phyloP scores from a whole-genome alignment of 495 filamentous ascomycete species.

The Aspergillus asperescens region DNA sequence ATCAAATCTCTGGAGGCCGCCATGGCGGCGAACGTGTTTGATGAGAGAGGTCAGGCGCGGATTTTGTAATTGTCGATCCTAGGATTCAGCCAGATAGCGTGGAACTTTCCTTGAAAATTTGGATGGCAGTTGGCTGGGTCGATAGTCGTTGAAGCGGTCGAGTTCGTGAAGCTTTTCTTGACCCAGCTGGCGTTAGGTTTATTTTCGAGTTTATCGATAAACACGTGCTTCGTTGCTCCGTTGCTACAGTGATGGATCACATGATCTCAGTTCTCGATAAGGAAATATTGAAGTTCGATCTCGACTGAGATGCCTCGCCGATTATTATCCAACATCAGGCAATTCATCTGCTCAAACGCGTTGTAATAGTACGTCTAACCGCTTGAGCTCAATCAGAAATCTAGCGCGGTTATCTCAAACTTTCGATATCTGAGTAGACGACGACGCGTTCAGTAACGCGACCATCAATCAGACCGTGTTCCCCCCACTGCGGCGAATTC shows the following conservation, averaged over 20 bases:
- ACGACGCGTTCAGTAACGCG: too few species aligned
- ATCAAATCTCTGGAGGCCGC: constrained; percentile 57
- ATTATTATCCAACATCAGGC: neutral
- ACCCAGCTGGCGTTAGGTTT: neutral
- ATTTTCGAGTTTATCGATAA: constrained; percentile 39
- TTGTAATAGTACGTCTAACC: too few species aligned
- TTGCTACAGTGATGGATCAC: constrained; percentile 36
- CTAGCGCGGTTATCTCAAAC: too few species aligned
- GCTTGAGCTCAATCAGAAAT: too few species aligned
- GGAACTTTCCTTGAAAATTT: neutral
- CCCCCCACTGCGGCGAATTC: too few species aligned
- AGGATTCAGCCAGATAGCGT: neutral
- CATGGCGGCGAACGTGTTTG: constrained; percentile 36
- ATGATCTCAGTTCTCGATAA: constrained; percentile 10
- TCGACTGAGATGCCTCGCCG: neutral
- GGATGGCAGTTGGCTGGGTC: neutral
- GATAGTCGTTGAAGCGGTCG: constrained; percentile 11
- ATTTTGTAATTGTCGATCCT: neutral
- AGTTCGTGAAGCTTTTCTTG: constrained; percentile 5
- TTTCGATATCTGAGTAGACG: too few species aligned
- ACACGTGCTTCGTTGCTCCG: constrained; percentile 26
- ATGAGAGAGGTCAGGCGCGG: neutral
- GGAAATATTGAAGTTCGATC: neutral
- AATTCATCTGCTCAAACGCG: too few species aligned
- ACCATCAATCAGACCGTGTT: too few species aligned